Evolutionary conservation across 805 yeast genomes (phyloP), one percentile per base, ranked within the genome.

Genomic region (Saturnispora serradocipensis): DNA sequence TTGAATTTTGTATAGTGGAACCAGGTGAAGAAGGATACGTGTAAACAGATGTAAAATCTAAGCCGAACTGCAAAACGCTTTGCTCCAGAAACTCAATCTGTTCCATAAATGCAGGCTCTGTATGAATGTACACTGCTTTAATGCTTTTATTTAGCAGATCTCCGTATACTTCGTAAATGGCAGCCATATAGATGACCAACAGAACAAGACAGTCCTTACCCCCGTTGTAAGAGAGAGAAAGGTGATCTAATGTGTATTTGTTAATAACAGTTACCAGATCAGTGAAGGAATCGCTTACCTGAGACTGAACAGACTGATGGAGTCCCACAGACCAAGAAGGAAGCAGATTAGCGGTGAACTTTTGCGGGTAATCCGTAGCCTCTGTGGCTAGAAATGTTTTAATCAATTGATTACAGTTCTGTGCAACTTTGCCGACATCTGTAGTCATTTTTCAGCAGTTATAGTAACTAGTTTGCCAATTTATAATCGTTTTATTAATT

Each of bases 121-220:
- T 79, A 60, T 87, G 82, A 49, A 93, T 84, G 63, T 87, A 86
- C 5, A 91, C 87, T 72, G 55, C 84, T 59, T 64, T 74, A 2
- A 50, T 36, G 4, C 34, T 11, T 13, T 27, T 22, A 22, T 44
- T 60, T 18, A 54, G 42, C 24, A 57, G 53, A 3, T 55, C 48
- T 22, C 55, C 35, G 39, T 56, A 30, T 38, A 58, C 46, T 40
- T 54, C 61, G 48, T 65, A 64, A 13, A 67, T 58, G 43, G 78
- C 79, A 1, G 93, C 83, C 48, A 90, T 68, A 50, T 87, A 80
- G 5, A 93, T 62, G 15, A 88, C 71, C 51, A 93, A 74, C 84
- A 91, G 81, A 32, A 90, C 97, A 45, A 90, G 77, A 61, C 98
- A 93, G 68, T 93, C 99, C 63, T 93, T 93, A 1, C 99, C 99